These are phyloP conservation scores for Dryas alaskensis DNA, from an alignment of 306 rosid genomes.

Conservation along the genomic window DNA sequence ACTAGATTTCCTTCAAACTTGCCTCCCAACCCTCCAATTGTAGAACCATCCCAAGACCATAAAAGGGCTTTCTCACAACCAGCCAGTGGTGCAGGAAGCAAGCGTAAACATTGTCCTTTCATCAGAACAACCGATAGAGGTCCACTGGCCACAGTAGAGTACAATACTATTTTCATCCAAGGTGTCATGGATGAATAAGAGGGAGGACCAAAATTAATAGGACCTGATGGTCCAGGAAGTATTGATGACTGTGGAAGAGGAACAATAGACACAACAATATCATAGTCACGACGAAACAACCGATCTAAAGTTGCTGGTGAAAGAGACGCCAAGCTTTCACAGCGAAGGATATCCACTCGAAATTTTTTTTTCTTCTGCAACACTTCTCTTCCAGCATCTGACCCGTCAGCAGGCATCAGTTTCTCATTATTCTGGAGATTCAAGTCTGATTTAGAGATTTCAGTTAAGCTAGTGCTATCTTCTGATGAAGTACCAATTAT, in stretches of 20 bases:
- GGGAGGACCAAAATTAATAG: slow-evolving; percentile 94
- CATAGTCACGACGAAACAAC: slow-evolving; percentile 88
- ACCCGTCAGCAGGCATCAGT: slow-evolving; percentile 40
- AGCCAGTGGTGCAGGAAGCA: slow-evolving; percentile 95
- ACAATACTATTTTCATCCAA: slow-evolving; percentile 95
- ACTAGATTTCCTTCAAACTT: slow-evolving; percentile 83
- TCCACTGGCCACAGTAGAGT: slow-evolving; percentile 72
- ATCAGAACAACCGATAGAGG: slow-evolving; percentile 88
- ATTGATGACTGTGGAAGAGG: slow-evolving; percentile 87
- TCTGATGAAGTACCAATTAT: slow-evolving; percentile 38
- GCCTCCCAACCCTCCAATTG: slow-evolving; percentile 83
- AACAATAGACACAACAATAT: slow-evolving; percentile 80
- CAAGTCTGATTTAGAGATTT: slow-evolving; percentile 36
- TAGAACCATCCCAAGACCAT: slow-evolving; percentile 95
- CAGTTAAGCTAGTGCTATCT: slow-evolving; percentile 32
- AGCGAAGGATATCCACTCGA: slow-evolving; percentile 85
- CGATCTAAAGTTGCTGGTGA: slow-evolving; percentile 78
- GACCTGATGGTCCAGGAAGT: slow-evolving; percentile 83
- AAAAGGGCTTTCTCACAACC: slow-evolving; percentile 91
- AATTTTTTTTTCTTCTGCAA: slow-evolving; percentile 60
- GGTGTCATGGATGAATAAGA: slow-evolving; percentile 91
- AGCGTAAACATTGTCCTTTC: slow-evolving; percentile 89
- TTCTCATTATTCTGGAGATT: slow-evolving; percentile 41
- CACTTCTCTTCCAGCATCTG: slow-evolving; percentile 54
- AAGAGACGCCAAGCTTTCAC: slow-evolving; percentile 97